A percentile compares a stretch with the other conserved stretches of the same genome.
phyloP scores from a whole-genome alignment of 2,329 filamentous ascomycete genomes.

The Colletotrichum higginsianum region DNA sequence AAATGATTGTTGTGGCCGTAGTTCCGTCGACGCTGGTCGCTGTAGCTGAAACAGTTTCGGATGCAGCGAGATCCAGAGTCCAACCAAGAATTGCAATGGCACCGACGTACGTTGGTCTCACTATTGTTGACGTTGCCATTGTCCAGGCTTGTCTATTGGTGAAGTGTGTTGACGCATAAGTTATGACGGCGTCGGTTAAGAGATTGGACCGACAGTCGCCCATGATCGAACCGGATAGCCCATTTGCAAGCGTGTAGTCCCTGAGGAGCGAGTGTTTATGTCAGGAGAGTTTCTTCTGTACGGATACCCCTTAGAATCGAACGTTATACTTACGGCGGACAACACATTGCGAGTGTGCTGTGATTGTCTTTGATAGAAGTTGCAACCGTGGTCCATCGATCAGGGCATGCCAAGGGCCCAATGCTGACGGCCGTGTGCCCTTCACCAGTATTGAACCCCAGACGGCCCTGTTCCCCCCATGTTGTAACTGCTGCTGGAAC shows the following conservation, averaged over 20 bases:
- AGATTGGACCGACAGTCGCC: constrained; percentile 25
- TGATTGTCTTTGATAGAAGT: constrained; percentile 9
- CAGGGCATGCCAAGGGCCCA: constrained; percentile 9
- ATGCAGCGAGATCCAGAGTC: background rate
- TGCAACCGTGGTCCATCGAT: constrained; percentile 16
- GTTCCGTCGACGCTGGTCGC: background rate
- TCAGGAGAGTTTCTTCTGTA: background rate
- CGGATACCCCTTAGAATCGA: background rate
- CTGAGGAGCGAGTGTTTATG: background rate
- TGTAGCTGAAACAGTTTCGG: background rate
- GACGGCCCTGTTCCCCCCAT: constrained; percentile 25
- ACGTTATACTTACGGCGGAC: constrained; percentile 6
- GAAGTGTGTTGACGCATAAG: constrained; percentile 9
- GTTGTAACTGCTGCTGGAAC: constrained; percentile 21
- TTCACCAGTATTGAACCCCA: constrained; percentile 18
- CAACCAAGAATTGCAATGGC: constrained; percentile 2
- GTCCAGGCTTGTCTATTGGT: constrained; percentile 2
- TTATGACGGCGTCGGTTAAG: constrained; percentile 5
- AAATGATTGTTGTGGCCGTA: background rate
- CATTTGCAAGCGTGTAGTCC: constrained; percentile 16
- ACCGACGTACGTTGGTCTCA: background rate
- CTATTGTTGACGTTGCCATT: constrained; percentile 6
- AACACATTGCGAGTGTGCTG: constrained; percentile 28
- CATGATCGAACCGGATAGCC: background rate
- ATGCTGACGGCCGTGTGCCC: constrained; percentile 28